phyloP scores from a whole-genome alignment of 768 basidiomycete genomes.

The Auricularia cornea region DNA sequence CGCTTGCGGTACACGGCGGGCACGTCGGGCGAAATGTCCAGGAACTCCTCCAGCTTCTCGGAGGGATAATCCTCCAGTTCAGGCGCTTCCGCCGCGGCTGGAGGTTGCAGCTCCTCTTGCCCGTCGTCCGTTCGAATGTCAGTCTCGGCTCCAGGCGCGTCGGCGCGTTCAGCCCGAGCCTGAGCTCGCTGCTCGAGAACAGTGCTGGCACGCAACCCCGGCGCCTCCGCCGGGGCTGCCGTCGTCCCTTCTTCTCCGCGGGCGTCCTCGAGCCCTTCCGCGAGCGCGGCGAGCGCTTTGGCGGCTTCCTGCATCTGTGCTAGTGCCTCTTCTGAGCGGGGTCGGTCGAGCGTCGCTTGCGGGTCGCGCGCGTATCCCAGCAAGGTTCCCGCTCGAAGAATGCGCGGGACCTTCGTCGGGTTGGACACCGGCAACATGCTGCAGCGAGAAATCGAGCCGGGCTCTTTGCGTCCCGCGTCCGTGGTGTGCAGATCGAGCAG shows the following conservation, averaged over 20 bases:
- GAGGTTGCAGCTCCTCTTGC: slow-evolving; percentile 9
- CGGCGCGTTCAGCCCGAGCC: too few relatives aligned
- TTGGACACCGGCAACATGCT: slow-evolving; percentile 6
- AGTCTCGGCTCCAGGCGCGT: too few relatives aligned
- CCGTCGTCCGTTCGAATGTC: too few relatives aligned
- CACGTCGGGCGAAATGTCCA: slow-evolving; percentile 16
- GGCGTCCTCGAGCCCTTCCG: background rate
- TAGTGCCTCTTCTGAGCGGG: background rate
- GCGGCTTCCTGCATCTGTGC: background rate
- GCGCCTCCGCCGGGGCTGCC: background rate
- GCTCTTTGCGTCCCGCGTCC: slow-evolving; percentile 3
- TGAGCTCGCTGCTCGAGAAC: background rate
- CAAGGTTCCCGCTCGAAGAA: slow-evolving; percentile 1
- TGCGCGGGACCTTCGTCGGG: slow-evolving; percentile 3
- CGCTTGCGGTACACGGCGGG: background rate
- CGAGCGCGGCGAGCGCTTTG: background rate
- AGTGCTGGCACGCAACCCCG: background rate
- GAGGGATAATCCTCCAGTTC: slow-evolving; percentile 7
- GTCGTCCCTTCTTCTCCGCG: too few relatives aligned
- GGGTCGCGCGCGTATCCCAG: slow-evolving; percentile 7
- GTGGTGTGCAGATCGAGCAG: background rate
- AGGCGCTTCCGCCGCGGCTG: slow-evolving; percentile 18
- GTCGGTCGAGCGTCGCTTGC: slow-evolving; percentile 1
- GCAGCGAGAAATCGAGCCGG: slow-evolving; percentile 1
- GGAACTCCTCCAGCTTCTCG: slow-evolving; percentile 3